Evolutionary conservation across 2,329 filamentous ascomycete species (phyloP), one percentile per base, ranked within the genome.

Genomic region (Apiospora koreana): DNA sequence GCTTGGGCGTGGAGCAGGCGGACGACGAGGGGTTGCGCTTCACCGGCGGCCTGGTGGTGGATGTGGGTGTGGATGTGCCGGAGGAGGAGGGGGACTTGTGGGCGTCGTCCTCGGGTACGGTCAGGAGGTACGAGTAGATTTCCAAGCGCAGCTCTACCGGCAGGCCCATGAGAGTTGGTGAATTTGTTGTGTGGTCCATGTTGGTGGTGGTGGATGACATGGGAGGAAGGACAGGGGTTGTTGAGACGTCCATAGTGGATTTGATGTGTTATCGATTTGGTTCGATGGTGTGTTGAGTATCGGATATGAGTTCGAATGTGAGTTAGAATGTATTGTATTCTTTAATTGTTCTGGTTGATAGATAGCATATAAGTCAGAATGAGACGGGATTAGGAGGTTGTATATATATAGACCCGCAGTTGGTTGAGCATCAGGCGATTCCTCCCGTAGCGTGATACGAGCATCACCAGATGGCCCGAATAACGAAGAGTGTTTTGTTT

Each of bases 81-180:
- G 70, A 71, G 67, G 71, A 46, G 78, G 48, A 25, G 46, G 58
- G 28, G 42, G 28, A 65, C 25, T n/a, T 69, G 65, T 62, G 65
- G 66, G 67, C 70, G 41, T 69, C 66, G 8, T 67, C 65, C 10
- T 70, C 73, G 42, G 79, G 80, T 6, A 83, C 76, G 72, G 76
- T 71, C 69, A 86, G 82, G 67, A 86, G 83, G 72, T 81, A 75
- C 28, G 75, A 70, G 78, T 85, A 86, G 72, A 86, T 83, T 69
- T 85, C 80, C 70, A 85, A 80, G 48, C 84, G 84, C 74, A 86
- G 79, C 74, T 86, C 84, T 65, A 81, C 73, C 43, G 84, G 83
- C 31, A 86, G 79, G 68, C 78, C 77, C 48, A 86, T 79, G 72
- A 86, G 77, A 6, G 71, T 73, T 18, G 74, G 43, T 31, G 54